These are phyloP conservation scores for Saturnispora besseyi DNA, from an alignment of 805 yeast genomes.

Conservation along the genomic window DNA sequence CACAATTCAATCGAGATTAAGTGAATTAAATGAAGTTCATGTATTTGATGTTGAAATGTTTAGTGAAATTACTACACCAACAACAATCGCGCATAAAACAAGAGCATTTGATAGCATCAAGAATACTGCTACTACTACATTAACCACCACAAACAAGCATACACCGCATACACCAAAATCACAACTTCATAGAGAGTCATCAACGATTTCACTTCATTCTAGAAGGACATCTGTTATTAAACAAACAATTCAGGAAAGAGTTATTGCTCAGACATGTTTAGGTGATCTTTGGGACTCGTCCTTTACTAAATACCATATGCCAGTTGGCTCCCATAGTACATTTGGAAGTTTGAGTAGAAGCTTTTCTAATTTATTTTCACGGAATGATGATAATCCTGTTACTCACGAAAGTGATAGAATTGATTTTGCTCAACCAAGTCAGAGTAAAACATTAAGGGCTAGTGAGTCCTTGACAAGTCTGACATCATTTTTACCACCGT, in stretches of 20 bases:
- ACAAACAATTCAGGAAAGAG: slow-evolving; percentile 12
- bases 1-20: not conserved
- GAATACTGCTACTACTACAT: too few relatives aligned
- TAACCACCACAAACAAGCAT: not conserved
- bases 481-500: slow-evolving; percentile 10
- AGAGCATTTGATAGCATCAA: not conserved
- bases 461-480: slow-evolving; percentile 3
- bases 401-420: not conserved
- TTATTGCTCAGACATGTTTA: slow-evolving; percentile 11
- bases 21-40: not conserved
- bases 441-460: not conserved
- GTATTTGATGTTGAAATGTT: slow-evolving; percentile 4
- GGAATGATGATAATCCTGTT: not conserved
- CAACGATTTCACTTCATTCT: not conserved
- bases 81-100: not conserved
- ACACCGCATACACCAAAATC: not conserved
- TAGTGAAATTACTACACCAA: not conserved
- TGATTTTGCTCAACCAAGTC: not conserved
- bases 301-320: slow-evolving; percentile 3
- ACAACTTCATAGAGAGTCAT: not conserved
- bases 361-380: slow-evolving; percentile 2
- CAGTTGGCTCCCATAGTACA: not conserved
- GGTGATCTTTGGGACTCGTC: slow-evolving; percentile 10
- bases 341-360: slow-evolving; percentile 5
- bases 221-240: slow-evolving; percentile 1